Evolutionary conservation across 768 basidiomycete species (phyloP).

Genomic region (Cubamyces lactineus): DNA sequence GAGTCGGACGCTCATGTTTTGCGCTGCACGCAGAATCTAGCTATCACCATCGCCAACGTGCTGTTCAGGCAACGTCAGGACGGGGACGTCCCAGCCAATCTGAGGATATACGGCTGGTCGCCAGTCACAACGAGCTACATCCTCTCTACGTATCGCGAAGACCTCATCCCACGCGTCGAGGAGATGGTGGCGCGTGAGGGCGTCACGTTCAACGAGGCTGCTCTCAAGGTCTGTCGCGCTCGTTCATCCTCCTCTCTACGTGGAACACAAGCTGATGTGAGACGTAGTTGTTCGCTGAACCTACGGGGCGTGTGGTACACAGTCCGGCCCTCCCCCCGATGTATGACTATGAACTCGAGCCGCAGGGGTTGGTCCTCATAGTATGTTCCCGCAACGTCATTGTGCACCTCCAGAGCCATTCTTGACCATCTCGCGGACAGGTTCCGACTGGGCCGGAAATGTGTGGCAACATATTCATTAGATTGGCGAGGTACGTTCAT

Average conservation of each 20-base stretch:
- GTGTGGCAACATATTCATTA: neutral
- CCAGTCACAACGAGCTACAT: constrained; percentile 1
- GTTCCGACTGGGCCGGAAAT: neutral
- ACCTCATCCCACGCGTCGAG: neutral
- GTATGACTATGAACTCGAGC: constrained; percentile 14
- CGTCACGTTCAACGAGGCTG: constrained; percentile 6
- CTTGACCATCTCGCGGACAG: neutral
- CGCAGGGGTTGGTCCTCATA: neutral
- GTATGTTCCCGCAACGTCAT: neutral
- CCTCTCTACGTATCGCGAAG: neutral
- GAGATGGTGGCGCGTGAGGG: neutral
- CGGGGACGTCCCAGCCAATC: neutral
- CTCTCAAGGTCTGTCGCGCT: neutral
- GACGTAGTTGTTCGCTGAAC: neutral
- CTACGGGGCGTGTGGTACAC: neutral
- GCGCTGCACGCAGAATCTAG: neutral
- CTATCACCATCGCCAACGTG: neutral
- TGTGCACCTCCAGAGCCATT: neutral
- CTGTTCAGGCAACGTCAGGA: neutral
- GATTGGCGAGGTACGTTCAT: neutral
- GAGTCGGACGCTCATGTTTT: neutral
- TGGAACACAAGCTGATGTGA: too few relatives aligned
- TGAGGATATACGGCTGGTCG: constrained; percentile 5
- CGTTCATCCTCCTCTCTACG: too few relatives aligned
- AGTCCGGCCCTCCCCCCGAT: neutral